These are phyloP conservation scores for Trichoderma lentiforme DNA, from an alignment of 2,329 filamentous ascomycete species.

Conservation along the genomic window DNA sequence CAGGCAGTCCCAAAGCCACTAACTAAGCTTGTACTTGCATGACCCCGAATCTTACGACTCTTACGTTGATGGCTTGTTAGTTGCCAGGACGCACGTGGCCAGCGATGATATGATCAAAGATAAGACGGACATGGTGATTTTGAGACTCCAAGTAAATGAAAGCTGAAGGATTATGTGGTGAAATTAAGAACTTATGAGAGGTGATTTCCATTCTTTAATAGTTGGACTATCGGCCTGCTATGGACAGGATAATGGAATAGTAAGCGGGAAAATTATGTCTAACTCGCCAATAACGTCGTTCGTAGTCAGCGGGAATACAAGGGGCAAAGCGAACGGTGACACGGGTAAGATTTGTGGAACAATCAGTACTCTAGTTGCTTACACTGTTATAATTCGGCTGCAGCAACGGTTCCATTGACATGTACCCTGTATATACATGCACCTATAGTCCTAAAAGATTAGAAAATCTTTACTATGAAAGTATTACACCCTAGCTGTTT, in stretches of 20 bases:
- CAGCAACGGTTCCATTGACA: background rate
- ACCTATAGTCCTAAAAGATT: background rate
- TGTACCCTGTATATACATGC: background rate
- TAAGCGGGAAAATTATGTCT: background rate
- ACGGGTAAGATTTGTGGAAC: background rate
- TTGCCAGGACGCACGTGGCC: background rate
- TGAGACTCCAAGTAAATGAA: background rate
- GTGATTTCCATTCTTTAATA: background rate
- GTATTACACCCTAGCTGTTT: background rate
- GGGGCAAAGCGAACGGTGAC: background rate
- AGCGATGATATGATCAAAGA: background rate
- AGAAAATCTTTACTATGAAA: background rate
- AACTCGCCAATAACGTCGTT: background rate
- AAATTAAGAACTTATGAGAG: background rate
- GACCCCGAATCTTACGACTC: background rate
- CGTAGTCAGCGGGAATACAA: background rate
- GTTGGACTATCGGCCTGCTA: background rate
- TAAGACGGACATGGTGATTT: background rate
- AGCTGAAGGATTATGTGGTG: background rate
- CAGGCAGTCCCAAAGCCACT: background rate
- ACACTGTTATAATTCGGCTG: background rate
- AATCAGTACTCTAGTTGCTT: background rate
- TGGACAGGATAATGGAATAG: background rate
- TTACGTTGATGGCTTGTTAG: background rate
- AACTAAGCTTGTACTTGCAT: background rate